Evolutionary conservation across 768 basidiomycete genomes (phyloP).

Genomic region (Lentinula edodes): DNA sequence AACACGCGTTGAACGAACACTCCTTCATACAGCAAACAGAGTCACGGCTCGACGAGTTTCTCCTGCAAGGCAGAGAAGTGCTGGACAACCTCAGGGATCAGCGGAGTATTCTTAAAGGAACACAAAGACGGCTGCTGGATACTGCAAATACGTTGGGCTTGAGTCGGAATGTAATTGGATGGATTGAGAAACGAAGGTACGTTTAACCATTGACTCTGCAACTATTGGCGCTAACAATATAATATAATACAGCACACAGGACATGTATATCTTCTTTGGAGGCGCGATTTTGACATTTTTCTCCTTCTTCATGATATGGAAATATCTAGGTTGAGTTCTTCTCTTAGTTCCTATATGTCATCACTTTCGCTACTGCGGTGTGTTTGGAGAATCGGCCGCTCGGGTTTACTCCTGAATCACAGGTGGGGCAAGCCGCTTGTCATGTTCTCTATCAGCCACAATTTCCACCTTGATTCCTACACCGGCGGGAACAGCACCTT

Average conservation of each 20-base stretch:
- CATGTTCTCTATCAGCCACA: conserved; percentile 37
- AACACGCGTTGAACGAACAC: conserved; percentile 83
- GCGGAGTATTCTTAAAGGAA: conserved; percentile 91
- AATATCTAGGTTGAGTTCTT: conserved; percentile 62
- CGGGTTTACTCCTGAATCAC: conserved; percentile 13
- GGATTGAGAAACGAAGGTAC: conserved; percentile 94
- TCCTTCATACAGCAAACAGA: conserved; percentile 84
- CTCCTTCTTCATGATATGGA: conserved; percentile 92
- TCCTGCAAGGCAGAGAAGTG: conserved; percentile 89
- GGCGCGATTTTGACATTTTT: conserved; percentile 87
- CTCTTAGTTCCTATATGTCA: too few species aligned
- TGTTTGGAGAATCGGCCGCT: too few species aligned
- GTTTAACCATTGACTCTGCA: conserved; percentile 13
- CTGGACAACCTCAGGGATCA: conserved; percentile 92
- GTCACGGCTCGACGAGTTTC: conserved; percentile 77
- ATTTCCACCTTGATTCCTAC: conserved; percentile 65
- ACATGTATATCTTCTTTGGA: conserved; percentile 88
- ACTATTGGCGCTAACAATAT: background rate
- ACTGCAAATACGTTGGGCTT: conserved; percentile 93
- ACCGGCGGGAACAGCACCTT: conserved; percentile 74
- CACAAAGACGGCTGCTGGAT: conserved; percentile 77
- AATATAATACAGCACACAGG: conserved; percentile 66
- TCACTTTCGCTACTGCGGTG: too few species aligned
- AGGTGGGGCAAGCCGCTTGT: conserved; percentile 30
- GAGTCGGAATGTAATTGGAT: conserved; percentile 91